These are phyloP conservation scores for Gossypium ekmanianum DNA, from an alignment of 345 rosid genomes.

Conservation along the genomic window DNA sequence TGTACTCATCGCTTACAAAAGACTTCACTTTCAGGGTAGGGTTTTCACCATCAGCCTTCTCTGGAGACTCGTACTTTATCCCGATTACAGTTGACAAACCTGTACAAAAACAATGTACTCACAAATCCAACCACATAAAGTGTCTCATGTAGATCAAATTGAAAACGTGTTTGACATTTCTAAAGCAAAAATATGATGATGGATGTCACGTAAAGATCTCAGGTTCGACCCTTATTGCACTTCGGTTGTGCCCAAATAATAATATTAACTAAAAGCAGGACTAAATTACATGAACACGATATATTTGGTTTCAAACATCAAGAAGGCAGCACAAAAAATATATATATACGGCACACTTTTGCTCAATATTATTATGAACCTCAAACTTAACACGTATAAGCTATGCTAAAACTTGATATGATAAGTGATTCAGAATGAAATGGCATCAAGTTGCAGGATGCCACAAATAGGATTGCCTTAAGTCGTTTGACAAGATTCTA, in stretches of 20 bases:
- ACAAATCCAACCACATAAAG: neutral
- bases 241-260: neutral
- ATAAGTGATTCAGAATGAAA: neutral
- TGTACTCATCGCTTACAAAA: constrained; percentile 62
- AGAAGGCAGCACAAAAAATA: neutral
- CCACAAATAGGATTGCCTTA: neutral
- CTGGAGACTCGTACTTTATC: constrained; percentile 65
- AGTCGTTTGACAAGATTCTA: neutral
- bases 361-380: neutral
- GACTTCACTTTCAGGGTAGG: constrained; percentile 64
- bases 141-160: neutral
- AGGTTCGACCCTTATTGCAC: neutral
- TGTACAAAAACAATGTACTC: constrained; percentile 15
- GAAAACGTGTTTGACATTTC: neutral
- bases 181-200: neutral
- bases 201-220: neutral
- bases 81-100: constrained; percentile 87
- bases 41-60: constrained; percentile 22
- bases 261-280: neutral
- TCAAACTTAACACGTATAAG: neutral
- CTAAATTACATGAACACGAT: neutral
- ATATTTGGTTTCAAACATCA: neutral
- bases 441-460: neutral
- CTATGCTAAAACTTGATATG: neutral
- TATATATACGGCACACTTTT: neutral